These are phyloP conservation scores for Cryptococcus deneoformans DNA, from an alignment of 1,284 basidiomycete species.

Conservation along the genomic window DNA sequence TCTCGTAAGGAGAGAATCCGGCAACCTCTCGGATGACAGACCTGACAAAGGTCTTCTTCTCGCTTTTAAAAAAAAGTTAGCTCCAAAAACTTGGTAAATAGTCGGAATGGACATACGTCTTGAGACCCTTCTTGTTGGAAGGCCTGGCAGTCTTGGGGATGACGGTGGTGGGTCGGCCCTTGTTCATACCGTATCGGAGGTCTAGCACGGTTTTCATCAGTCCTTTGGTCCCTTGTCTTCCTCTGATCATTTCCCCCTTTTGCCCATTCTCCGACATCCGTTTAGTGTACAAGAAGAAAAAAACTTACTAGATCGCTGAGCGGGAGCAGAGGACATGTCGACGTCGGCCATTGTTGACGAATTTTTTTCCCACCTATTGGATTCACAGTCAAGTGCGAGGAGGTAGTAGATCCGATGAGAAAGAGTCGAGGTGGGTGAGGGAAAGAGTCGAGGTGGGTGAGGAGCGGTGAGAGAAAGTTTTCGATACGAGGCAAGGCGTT, in stretches of 20 bases:
- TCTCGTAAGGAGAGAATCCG: constrained; percentile 98
- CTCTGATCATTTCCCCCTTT: not conserved
- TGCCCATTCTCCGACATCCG: not conserved
- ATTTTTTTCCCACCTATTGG: constrained; percentile 11
- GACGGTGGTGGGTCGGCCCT: constrained; percentile 87
- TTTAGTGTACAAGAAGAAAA: not conserved
- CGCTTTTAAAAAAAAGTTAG: constrained; percentile 23
- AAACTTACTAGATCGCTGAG: constrained; percentile 38
- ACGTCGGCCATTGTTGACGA: constrained; percentile 32
- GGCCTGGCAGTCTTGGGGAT: constrained; percentile 77
- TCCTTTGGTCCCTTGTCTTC: not conserved
- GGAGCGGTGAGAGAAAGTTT: no score
- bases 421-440: no score
- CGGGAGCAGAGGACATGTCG: constrained; percentile 35
- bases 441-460: no score
- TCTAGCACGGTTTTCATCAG: constrained; percentile 56
- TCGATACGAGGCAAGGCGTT: no score
- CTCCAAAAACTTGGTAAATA: not conserved
- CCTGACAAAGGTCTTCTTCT: constrained; percentile 86
- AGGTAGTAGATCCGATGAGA: no score
- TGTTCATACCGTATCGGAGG: constrained; percentile 86
- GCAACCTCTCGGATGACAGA: constrained; percentile 90
- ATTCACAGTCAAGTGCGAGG: no score
- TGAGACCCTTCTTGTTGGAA: constrained; percentile 87
- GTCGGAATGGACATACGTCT: constrained; percentile 47